Conservation (phyloP, 2,329 filamentous ascomycete genomes). For the Trichoderma asperellum region DNA sequence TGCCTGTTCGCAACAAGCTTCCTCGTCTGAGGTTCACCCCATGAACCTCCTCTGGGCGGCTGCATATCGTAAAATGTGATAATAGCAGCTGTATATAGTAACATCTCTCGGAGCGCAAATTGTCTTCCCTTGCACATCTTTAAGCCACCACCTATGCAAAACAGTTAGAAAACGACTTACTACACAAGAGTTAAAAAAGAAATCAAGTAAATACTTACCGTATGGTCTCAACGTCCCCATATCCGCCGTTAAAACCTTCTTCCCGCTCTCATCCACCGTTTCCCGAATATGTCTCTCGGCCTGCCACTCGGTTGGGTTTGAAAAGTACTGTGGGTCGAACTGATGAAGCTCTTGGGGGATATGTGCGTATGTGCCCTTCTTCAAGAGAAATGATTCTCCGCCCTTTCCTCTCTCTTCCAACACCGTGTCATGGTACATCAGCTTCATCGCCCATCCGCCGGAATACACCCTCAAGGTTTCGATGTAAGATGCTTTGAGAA, state of each 20-base stretch:
- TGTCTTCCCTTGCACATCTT: slow-evolving; percentile 42
- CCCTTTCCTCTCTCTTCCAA: slow-evolving; percentile 37
- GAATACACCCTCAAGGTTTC: slow-evolving; percentile 48
- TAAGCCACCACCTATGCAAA: slow-evolving; percentile 38
- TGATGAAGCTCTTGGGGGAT: slow-evolving; percentile 42
- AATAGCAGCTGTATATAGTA: slow-evolving; percentile 43
- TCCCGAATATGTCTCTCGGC: slow-evolving; percentile 41
- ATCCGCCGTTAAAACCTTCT: slow-evolving; percentile 32
- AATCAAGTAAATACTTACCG: slow-evolving; percentile 34
- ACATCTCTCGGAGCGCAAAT: slow-evolving; percentile 42
- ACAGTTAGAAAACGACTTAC: neutral
- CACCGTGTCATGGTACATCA: slow-evolving; percentile 40
- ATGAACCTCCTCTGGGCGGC: slow-evolving; percentile 37
- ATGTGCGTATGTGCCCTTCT: slow-evolving; percentile 44
- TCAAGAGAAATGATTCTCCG: slow-evolving; percentile 36
- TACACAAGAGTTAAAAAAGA: too few species aligned
- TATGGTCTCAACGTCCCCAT: slow-evolving; percentile 40
- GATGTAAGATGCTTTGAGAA: slow-evolving; percentile 46
- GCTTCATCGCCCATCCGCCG: slow-evolving; percentile 40
- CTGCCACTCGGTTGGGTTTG: slow-evolving; percentile 44
- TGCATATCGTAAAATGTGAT: slow-evolving; percentile 45
- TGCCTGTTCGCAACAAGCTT: slow-evolving; percentile 37
- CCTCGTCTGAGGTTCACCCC: slow-evolving; percentile 36
- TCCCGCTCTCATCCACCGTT: slow-evolving; percentile 34
- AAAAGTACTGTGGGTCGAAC: slow-evolving; percentile 41